Evolutionary conservation across 805 yeast species (phyloP).

Genomic region (Kuraishia piskuri): DNA sequence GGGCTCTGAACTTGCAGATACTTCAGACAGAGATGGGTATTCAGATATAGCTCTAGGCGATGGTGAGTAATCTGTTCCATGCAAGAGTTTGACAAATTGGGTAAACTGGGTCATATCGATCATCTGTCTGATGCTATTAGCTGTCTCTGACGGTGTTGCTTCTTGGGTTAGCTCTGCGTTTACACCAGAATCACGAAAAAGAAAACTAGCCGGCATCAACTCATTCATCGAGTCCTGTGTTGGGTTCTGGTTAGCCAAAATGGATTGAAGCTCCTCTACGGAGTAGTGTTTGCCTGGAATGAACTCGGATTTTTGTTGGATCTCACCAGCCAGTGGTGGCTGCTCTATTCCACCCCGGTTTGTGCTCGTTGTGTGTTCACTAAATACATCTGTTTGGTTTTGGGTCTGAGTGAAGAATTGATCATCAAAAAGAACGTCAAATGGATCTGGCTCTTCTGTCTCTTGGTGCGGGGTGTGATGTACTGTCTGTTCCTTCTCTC

Average conservation of each 20-base stretch:
- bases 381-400: not conserved
- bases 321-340: not conserved
- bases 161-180: not conserved
- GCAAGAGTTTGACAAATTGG: slow-evolving; percentile 1
- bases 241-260: not conserved
- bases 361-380: too few relatives aligned
- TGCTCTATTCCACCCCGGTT: too few relatives aligned
- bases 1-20: slow-evolving; percentile 25
- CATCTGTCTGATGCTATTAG: not conserved
- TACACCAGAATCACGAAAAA: not conserved
- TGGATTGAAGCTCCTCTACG: slow-evolving; percentile 2
- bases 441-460: not conserved
- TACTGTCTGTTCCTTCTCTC: not conserved
- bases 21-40: not conserved
- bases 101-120: not conserved
- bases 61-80: slow-evolving; percentile 5
- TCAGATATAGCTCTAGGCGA: not conserved
- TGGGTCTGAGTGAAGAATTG: not conserved
- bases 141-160: not conserved
- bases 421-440: not conserved
- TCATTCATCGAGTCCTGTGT: not conserved
- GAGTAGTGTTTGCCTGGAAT: not conserved
- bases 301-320: not conserved
- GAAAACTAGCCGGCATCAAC: not conserved
- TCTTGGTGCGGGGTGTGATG: not conserved